Evolutionary conservation across 129 eudicot genomes (phyloP), one percentile per base, ranked within the genome.

Genomic region (Centella asiatica): DNA sequence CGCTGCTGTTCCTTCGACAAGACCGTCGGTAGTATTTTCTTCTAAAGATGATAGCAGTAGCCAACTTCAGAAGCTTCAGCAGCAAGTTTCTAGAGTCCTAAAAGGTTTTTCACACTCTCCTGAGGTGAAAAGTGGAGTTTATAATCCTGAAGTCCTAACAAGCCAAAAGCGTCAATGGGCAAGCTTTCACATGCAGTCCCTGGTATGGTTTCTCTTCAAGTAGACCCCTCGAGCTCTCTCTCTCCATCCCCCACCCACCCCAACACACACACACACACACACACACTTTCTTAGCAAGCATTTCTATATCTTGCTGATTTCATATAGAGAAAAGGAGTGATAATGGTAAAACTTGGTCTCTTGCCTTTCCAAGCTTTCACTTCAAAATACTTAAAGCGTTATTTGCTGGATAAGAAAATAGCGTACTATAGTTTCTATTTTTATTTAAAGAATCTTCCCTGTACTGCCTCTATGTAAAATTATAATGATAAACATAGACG

Each of bases 151-250:
- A 85, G 79, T 93, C 58, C 71, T 93, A 65, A 93, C 99, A n/a
- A 87, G 80, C 72, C 96, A 85, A 75, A 93, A 93, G 68, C 99
- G 99, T 64, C 99, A 93, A 75, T 93, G 99, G 99, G 96, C 99
- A 42, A 87, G 87, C 75, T 85, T 80, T 72, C 99, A 93, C 36
- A 46, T 85, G 62, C 92, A 83, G 62, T 76, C 87, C 67, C 76
- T 87, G 92, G 99, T 93, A 80, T 46, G 69, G 18, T 53, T 22
- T 57, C 33, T 69, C 44, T 60, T 62, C 48, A 36, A 32, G 57
- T 64, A 31, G 58, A 32, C 34, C 28, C 37, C 46, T 15, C 13
- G 34, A 39, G 53, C 25, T 40, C 34, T 26, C 11, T 39, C 44
- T 67, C 1, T 17, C 23, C 51, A 23, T 61, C 33, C 26, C 12